Base-by-base conservation (phyloP, 2,329 filamentous ascomycete species). In the Pseudocercospora crystallina region DNA sequence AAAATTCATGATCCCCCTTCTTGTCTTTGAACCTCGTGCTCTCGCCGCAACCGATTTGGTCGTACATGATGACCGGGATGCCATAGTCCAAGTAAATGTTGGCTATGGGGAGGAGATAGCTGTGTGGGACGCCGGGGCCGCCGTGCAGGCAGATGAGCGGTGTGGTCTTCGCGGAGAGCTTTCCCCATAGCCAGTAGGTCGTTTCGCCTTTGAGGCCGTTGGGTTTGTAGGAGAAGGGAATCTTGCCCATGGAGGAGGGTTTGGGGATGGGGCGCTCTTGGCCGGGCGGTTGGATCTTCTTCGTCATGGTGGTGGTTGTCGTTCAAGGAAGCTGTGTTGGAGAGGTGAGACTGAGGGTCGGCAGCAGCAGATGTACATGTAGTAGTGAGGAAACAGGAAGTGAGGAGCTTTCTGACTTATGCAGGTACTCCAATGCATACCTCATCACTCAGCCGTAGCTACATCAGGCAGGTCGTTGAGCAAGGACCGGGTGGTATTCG, bases 51-150 rank as follows among this genome's bases (percentile, higher is more conserved):
- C 79, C 78, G 44, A 81, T 68, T 53, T 81, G 78, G 57, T 82
- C 78, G 61, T 81, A 81, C 60, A 80, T 72, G 26, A 81, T 62
- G 2, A 81, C 65, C 0, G 79, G 75, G 5, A 73, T 70, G 26
- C 61, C 60, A 56, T 70, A 67, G 13, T 69, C 59, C 29, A 40
- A 42, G 3, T 57, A 50, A 13, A 70, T 57, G 3, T 79, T 67
- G 0, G 61, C 63, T 20, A 80, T 64, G 3, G 69, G 65, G 0
- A 64, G 57, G 8, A 72, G 55, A 49, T 70, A 71, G 33, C 67
- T 60, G 47, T 68, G 66, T 2, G 69, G 65, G 29, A 70, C 68
- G n/a, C 77, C 77, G 1, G 75, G 75, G 0, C 76, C 76, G 45
- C 76, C 75, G 57, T 78, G 75, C 9, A 75, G 58, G 32, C 62